Percentiles rank a stretch among this genome's conserved stretches.
These are phyloP conservation scores for Penicillium sp. DNA, from an alignment of 2,329 filamentous ascomycete species.

Conservation along the genomic window DNA sequence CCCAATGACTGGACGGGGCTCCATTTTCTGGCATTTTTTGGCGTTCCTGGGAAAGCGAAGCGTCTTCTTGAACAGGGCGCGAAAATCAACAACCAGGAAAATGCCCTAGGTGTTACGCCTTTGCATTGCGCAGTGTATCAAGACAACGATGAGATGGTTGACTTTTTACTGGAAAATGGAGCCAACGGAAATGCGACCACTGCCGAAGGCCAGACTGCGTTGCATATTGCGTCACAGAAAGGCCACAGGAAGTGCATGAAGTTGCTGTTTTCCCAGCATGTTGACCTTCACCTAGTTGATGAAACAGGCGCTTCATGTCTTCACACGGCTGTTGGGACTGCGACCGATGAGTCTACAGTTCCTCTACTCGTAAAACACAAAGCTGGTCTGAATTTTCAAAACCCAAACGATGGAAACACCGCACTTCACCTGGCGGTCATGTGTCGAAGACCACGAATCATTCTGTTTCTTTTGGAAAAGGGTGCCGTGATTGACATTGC, in stretches of 20 bases:
- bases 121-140: conserved; percentile 35
- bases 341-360: conserved; percentile 33
- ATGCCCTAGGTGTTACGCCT: conserved; percentile 29
- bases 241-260: conserved; percentile 35
- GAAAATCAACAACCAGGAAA: conserved; percentile 29
- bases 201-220: conserved; percentile 33
- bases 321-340: conserved; percentile 34
- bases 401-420: conserved; percentile 30
- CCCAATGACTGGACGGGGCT: conserved; percentile 29
- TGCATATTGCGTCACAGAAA: conserved; percentile 33
- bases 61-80: conserved; percentile 32
- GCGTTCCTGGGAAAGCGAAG: conserved; percentile 28
- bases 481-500: conserved; percentile 29
- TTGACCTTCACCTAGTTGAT: no score
- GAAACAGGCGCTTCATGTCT: conserved; percentile 10
- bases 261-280: conserved; percentile 20
- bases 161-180: conserved; percentile 31
- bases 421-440: conserved; percentile 34
- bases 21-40: conserved; percentile 36
- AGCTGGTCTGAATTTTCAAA: conserved; percentile 30
- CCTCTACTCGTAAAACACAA: conserved; percentile 34
- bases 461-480: conserved; percentile 34
- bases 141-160: conserved; percentile 37
- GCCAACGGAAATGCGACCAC: conserved; percentile 31
- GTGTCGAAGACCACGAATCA: conserved; percentile 28